Base-by-base conservation (phyloP, 2,329 filamentous ascomycete genomes). In the Talaromyces rugulosus region DNA sequence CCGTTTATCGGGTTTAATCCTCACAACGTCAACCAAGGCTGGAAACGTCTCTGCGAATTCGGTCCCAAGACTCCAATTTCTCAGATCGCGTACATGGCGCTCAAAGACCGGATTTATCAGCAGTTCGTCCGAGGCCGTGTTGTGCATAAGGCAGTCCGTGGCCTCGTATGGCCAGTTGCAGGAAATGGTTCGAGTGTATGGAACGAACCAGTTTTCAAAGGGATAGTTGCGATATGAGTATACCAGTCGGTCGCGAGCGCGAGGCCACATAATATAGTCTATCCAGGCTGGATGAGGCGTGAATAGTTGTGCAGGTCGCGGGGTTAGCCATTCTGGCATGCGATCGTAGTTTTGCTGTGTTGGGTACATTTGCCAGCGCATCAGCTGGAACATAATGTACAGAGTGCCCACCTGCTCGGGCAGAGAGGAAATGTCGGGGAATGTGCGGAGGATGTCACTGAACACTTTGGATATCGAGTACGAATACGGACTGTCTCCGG, bases 51-150 rank as follows among this genome's bases (percentile, higher is more conserved):
- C 81, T 27, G 83, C 82, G 74, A 95, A 95, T 1, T 81, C 80
- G 5, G 85, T 82, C 0, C 92, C 92, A 1, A 96, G 71, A 62
- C 86, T 89, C 92, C 93, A 97, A 70, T 96, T 96, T 63, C 87
- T 84, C 44, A 92, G 71, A 51, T 90, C 83, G 3, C 89, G 78
- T 56, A 96, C 71, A 72, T 97, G 92, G 42, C 86, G 82, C 76
- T 96, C 91, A 72, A 96, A 96, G 0, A 91, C 90, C 0, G 92
- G 92, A 66, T 95, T 96, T 65, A 96, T 91, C 65, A 90, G 82
- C 63, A 92, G 80, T 69, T 92, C 88, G 8, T 88, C 85, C 5
- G 73, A 73, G 36, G 78, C 77, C 0, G 73, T 71, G 1, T 74
- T 74, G 59, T 83, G 80, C 30, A 91, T 77, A 30, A 96, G 79